A percentile compares a stretch with the other conserved stretches of the same genome.
Evolutionary conservation across 768 basidiomycete genomes (phyloP).

Genomic region (Rhodosporidiobolus sp.): DNA sequence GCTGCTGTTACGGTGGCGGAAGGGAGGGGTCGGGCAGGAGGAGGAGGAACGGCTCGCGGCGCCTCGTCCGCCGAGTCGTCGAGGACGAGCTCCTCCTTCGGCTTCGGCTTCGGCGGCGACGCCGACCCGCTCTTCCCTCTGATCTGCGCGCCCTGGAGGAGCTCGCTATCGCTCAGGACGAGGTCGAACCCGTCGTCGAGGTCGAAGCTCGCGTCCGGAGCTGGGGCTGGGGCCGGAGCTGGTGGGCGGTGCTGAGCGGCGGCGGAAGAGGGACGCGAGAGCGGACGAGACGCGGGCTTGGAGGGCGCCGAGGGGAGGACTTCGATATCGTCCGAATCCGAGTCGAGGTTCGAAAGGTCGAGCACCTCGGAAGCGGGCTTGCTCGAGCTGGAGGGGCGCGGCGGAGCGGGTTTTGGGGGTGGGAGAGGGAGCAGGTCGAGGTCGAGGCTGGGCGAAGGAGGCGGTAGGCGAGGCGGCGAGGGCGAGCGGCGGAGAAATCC

Average conservation of each 20-base stretch:
- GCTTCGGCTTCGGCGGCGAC: not conserved
- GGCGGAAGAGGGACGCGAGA: not conserved
- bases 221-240: not conserved
- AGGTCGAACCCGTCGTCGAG: slow-evolving; percentile 13
- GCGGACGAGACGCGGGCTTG: not conserved
- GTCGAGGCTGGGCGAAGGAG: not conserved
- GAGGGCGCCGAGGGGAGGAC: not conserved
- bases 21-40: not conserved
- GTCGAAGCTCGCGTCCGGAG: slow-evolving; percentile 14
- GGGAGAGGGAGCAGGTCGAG: not conserved
- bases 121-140: not conserved
- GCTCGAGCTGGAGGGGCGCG: not conserved
- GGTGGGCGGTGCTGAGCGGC: not conserved
- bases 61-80: slow-evolving; percentile 31
- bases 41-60: not conserved
- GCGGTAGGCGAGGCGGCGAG: not conserved
- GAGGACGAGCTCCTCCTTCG: slow-evolving; percentile 9
- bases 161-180: slow-evolving; percentile 27
- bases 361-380: not conserved
- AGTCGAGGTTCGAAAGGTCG: slow-evolving; percentile 18
- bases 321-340: slow-evolving; percentile 27
- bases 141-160: slow-evolving; percentile 21
- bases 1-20: too few relatives aligned
- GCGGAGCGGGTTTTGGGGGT: not conserved
- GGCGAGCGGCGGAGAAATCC: not conserved